Percentiles rank a stretch among this genome's conserved stretches.
phyloP scores from a whole-genome alignment of 208 protist species.

The Crithidia sp. region DNA sequence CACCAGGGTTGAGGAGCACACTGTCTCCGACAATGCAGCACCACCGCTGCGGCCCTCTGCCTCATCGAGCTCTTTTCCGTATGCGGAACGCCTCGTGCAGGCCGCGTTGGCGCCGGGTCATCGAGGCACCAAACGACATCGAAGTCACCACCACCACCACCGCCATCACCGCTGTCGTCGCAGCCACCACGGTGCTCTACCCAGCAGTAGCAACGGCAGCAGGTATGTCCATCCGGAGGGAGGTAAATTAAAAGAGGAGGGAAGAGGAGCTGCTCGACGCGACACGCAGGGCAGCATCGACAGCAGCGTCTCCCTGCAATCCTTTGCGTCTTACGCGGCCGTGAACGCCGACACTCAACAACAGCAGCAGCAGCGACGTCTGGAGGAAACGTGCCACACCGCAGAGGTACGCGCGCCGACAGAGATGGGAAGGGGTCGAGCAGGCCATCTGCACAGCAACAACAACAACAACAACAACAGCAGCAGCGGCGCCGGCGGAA shows the following conservation, averaged over 20 bases:
- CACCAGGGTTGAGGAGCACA: too few relatives aligned
- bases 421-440: neutral
- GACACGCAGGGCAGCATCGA: neutral
- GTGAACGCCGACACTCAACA: neutral
- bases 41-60: neutral
- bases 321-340: neutral
- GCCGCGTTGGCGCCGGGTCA: neutral
- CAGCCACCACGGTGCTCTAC: neutral
- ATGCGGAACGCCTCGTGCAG: constrained; percentile 7
- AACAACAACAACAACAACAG: neutral
- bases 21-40: too few relatives aligned
- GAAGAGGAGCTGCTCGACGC: too few relatives aligned
- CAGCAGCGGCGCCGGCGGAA: too few relatives aligned
- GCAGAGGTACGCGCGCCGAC: neutral
- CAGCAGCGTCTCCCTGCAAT: neutral
- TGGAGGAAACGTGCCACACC: too few relatives aligned
- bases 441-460: neutral
- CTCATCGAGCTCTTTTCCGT: neutral
- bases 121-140: neutral
- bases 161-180: neutral
- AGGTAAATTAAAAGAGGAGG: too few relatives aligned
- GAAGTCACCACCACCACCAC: neutral
- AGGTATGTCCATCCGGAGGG: too few relatives aligned
- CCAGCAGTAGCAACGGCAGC: too few relatives aligned
- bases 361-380: neutral